phyloP scores from a whole-genome alignment of 306 rosid species.

The Abrus precatorius region DNA sequence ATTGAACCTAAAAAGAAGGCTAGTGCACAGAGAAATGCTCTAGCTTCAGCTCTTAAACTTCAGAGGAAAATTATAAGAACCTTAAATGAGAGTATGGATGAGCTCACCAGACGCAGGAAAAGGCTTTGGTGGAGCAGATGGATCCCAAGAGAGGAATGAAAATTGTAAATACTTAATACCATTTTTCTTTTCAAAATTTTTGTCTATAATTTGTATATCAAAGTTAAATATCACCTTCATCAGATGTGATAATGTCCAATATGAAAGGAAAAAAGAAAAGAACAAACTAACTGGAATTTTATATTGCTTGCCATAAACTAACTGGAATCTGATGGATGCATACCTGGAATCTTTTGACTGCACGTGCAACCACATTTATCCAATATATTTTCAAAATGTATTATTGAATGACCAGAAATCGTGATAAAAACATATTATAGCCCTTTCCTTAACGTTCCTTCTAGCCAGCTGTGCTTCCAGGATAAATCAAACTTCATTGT shows the following conservation, averaged over 20 bases:
- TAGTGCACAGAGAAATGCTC: constrained; percentile 70
- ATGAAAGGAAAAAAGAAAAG: constrained; percentile 34
- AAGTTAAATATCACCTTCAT: constrained; percentile 50
- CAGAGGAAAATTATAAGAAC: constrained; percentile 81
- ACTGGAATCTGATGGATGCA: constrained; percentile 62
- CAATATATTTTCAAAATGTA: constrained; percentile 4
- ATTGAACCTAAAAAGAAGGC: constrained; percentile 79
- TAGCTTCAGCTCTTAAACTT: constrained; percentile 83
- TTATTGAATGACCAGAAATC: constrained; percentile 40
- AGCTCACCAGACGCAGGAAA: constrained; percentile 73
- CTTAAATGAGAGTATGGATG: constrained; percentile 89
- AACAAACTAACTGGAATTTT: constrained; percentile 54
- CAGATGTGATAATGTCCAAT: constrained; percentile 50
- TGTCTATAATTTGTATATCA: constrained; percentile 69
- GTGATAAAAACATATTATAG: constrained; percentile 28
- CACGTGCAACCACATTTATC: constrained; percentile 48
- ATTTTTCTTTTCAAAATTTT: constrained; percentile 40
- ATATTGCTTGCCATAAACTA: constrained; percentile 13
- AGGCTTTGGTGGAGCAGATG: constrained; percentile 98
- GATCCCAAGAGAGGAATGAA: constrained; percentile 96
- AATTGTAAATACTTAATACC: constrained; percentile 49
- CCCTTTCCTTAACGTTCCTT: constrained; percentile 43
- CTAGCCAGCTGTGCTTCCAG: constrained; percentile 6
- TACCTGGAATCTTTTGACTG: constrained; percentile 53
- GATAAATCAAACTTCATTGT: constrained; percentile 18